Conservation (phyloP, 192 early-diverging fungal genomes). For the Coemansia sp. region DNA sequence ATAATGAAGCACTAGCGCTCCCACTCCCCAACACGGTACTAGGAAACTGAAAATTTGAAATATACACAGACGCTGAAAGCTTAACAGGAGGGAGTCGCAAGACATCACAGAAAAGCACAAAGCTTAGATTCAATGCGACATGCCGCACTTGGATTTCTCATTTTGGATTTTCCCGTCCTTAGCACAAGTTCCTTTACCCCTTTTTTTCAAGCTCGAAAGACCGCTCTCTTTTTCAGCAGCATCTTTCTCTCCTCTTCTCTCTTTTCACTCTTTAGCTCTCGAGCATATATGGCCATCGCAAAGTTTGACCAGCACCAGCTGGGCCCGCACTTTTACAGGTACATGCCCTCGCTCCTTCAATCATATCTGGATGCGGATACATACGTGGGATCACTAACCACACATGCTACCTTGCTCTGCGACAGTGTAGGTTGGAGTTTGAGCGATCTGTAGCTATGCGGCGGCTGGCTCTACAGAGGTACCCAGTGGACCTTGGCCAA, state of each 20-base stretch:
- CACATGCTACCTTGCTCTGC: background rate
- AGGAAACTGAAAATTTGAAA: background rate
- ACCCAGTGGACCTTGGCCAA: conserved; percentile 21
- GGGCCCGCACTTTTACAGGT: conserved; percentile 48
- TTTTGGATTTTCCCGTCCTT: background rate
- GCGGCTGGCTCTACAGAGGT: conserved; percentile 39
- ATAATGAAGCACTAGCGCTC: background rate
- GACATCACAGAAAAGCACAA: background rate
- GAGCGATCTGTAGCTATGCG: conserved; percentile 48
- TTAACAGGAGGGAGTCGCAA: background rate
- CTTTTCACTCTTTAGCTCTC: background rate
- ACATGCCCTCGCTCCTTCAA: background rate
- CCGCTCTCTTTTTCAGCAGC: background rate
- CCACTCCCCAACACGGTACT: background rate
- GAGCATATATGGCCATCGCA: conserved; percentile 13
- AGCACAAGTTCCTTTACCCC: background rate
- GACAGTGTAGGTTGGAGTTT: conserved; percentile 38
- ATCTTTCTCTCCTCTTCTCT: too few relatives aligned
- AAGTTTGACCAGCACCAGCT: conserved; percentile 42
- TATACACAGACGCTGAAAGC: background rate
- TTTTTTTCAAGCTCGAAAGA: background rate
- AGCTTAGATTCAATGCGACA: background rate
- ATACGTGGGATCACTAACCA: background rate
- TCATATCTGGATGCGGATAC: background rate
- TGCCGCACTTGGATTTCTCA: background rate